phyloP scores from a whole-genome alignment of 2,329 filamentous ascomycete genomes.

The Colletotrichum melonis region DNA sequence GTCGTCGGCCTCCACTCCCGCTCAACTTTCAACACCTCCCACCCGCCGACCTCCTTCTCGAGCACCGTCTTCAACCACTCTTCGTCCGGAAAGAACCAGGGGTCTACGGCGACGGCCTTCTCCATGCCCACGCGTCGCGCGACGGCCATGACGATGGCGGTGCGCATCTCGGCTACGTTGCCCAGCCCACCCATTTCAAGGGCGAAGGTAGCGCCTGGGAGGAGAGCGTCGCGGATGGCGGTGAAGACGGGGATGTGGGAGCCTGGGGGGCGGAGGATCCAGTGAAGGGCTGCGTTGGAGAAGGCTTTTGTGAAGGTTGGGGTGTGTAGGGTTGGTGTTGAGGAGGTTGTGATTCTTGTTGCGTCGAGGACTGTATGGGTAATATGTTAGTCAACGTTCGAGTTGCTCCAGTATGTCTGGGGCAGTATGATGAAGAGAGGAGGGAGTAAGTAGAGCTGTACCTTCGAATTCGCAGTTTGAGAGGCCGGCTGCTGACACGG shows the following conservation, averaged over 20 bases:
- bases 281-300: slow-evolving; percentile 75
- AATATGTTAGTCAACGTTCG: neutral
- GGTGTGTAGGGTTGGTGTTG: slow-evolving; percentile 7
- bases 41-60: slow-evolving; percentile 58
- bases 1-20: slow-evolving; percentile 73
- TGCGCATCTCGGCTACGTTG: slow-evolving; percentile 72
- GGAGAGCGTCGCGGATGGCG: slow-evolving; percentile 62
- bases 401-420: neutral
- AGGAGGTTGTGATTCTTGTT: slow-evolving; percentile 47
- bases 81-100: slow-evolving; percentile 81
- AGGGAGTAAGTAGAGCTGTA: slow-evolving; percentile 33
- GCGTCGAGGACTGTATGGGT: slow-evolving; percentile 56
- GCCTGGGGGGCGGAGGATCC: slow-evolving; percentile 64
- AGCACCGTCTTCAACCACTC: slow-evolving; percentile 61
- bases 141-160: slow-evolving; percentile 66
- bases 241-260: slow-evolving; percentile 64
- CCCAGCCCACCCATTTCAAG: slow-evolving; percentile 81
- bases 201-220: slow-evolving; percentile 66
- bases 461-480: slow-evolving; percentile 58
- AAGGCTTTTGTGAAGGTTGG: slow-evolving; percentile 66
- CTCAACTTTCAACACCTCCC: slow-evolving; percentile 65
- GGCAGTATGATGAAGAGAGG: neutral
- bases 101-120: slow-evolving; percentile 61
- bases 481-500: slow-evolving; percentile 48
- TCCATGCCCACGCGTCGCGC: slow-evolving; percentile 61